Conservation (phyloP, 768 basidiomycete genomes). For the Paxillus ammoniavirescens region DNA sequence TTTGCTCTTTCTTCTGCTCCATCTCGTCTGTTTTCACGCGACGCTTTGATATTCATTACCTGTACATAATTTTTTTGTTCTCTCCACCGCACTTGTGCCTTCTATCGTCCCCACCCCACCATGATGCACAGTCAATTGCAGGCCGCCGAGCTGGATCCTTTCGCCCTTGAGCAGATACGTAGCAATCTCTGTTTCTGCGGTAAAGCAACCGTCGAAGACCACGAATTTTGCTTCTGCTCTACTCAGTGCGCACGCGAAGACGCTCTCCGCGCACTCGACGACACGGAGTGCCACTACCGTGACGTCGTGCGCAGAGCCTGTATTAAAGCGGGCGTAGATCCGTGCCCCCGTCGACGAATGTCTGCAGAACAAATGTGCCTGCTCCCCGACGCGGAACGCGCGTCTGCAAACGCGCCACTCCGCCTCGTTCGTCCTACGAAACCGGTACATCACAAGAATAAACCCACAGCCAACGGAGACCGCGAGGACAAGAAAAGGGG, state of each 20-base stretch:
- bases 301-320: constrained; percentile 16
- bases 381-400: not conserved
- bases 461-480: not conserved
- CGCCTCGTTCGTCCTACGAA: not conserved
- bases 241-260: constrained; percentile 26
- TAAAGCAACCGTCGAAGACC: constrained; percentile 15
- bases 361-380: constrained; percentile 9
- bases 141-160: constrained; percentile 6
- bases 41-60: not conserved
- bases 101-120: not conserved
- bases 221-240: constrained; percentile 32
- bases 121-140: not conserved
- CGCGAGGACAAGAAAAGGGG: not conserved
- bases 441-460: not conserved
- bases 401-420: not conserved
- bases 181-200: constrained; percentile 27
- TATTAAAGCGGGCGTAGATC: constrained; percentile 1
- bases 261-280: constrained; percentile 23
- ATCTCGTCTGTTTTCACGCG: not conserved
- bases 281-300: constrained; percentile 26
- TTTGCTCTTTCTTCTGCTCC: not conserved
- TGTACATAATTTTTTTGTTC: not conserved
- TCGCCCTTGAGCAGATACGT: constrained; percentile 6
- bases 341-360: constrained; percentile 7
- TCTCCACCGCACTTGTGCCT: not conserved